Base-by-base conservation (phyloP, 2,329 filamentous ascomycete species). In the Alternaria sp. region DNA sequence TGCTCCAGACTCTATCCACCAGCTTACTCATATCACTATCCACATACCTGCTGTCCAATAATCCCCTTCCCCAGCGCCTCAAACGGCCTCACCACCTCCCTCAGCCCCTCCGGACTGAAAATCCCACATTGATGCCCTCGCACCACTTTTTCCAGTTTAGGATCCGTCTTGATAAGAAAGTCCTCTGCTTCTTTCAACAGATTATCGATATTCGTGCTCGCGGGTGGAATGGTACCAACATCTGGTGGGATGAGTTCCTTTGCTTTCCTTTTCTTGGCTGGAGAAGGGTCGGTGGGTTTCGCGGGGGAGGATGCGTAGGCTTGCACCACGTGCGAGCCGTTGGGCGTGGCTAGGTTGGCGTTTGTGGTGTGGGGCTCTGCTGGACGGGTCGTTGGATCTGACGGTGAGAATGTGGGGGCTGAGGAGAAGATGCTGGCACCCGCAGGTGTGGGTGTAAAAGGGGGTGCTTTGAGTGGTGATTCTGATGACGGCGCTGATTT, bases 51-150 rank as follows among this genome's bases (percentile, higher is more conserved):
- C 81, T 98, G 96, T 57, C 93, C 93, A 72, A 98, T 97, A 76
- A 99, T 97, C 55, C 93, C 91, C 79, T 91, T 94, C 43, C 88
- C 87, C 32, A 99, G 85, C 61, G 88, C 90, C 71, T 91, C 90
- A 75, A 97, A 99, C 0, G 96, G 96, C 80, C 98, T 93, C 64
- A 97, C 88, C 67, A 88, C 85, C 79, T 97, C 93, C 26, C 90
- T 88, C n/a, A 98, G 82, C 0, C 93, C 93, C 66, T 91, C 90
- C 0, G 93, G 87, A 2, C 90, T 91, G 81, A 98, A 98, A 15
- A 96, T 82, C 58, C 85, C 86, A 79, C 95, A 98, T 64, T 87
- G 87, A 74, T 97, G 86, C 61, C 88, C 87, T 61, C 92, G 89
- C 52, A 97, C 88, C 17, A 97, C 80, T 0, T 87, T 83, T 71